Conservation (phyloP, 2,329 filamentous ascomycete genomes). For the Pleoardoris graminearum region DNA sequence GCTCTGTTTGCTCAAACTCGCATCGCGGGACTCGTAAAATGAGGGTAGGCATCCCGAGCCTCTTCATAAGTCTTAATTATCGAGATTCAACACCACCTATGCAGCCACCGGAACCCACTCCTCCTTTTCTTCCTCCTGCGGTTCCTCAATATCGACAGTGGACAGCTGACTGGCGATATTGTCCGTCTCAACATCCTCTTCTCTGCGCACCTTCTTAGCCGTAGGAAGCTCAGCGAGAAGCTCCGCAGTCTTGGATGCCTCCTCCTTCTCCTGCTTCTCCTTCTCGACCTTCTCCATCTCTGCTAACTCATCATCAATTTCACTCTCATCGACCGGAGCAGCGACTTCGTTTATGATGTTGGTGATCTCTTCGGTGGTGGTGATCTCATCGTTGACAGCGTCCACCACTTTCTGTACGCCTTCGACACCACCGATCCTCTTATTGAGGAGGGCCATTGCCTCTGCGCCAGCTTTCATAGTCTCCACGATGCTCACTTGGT, state of each 20-base stretch:
- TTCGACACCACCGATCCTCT: conserved; percentile 74
- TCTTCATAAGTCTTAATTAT: no score
- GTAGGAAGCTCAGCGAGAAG: conserved; percentile 42
- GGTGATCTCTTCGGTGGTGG: conserved; percentile 72
- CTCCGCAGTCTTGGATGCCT: conserved; percentile 59
- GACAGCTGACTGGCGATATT: conserved; percentile 12
- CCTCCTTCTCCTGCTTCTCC: conserved; percentile 72
- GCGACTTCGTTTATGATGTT: conserved; percentile 69
- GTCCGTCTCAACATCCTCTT: conserved; percentile 41
- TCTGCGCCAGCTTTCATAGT: conserved; percentile 79
- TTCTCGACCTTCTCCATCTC: conserved; percentile 72
- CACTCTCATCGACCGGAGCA: conserved; percentile 68
- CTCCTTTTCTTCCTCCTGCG: conserved; percentile 8
- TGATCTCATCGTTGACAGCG: conserved; percentile 76
- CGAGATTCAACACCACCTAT: not conserved
- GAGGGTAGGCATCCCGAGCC: no score
- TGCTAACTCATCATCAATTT: conserved; percentile 86
- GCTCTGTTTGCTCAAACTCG: no score
- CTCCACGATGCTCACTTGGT: conserved; percentile 80
- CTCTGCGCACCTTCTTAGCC: conserved; percentile 35
- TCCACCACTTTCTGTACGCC: conserved; percentile 77
- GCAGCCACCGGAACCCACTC: not conserved
- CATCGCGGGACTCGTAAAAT: no score
- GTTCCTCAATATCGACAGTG: conserved; percentile 10
- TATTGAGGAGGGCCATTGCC: conserved; percentile 73